Conservation (phyloP, 2,329 filamentous ascomycete species). For the Hymenoscyphus linearis region DNA sequence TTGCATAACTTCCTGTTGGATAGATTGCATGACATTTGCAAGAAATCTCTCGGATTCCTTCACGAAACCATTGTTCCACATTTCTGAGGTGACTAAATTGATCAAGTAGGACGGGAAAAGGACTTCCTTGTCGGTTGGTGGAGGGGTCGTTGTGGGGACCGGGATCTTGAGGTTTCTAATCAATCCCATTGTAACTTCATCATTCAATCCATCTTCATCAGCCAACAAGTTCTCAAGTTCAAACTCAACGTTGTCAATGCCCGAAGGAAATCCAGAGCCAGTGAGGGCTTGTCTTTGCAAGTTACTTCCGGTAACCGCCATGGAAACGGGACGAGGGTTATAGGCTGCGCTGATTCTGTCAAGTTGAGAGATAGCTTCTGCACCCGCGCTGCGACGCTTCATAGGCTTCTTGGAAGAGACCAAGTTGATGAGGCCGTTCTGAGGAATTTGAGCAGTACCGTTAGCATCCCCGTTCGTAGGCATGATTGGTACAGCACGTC, state of each 20-base stretch:
- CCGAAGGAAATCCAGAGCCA: slow-evolving; percentile 72
- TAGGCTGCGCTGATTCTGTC: slow-evolving; percentile 90
- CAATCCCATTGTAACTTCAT: slow-evolving; percentile 92
- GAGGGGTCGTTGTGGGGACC: slow-evolving; percentile 75
- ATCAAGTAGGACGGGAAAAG: slow-evolving; percentile 98
- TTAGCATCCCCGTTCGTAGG: slow-evolving; percentile 70
- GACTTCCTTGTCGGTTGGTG: slow-evolving; percentile 96
- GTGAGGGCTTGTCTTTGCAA: slow-evolving; percentile 65
- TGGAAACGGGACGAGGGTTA: slow-evolving; percentile 92
- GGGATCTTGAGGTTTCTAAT: slow-evolving; percentile 97
- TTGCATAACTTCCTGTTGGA: slow-evolving; percentile 99
- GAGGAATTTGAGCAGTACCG: slow-evolving; percentile 52
- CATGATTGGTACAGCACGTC: slow-evolving; percentile 52
- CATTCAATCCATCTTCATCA: slow-evolving; percentile 92
- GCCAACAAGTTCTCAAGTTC: slow-evolving; percentile 91
- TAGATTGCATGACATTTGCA: slow-evolving; percentile 99
- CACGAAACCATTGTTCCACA: slow-evolving; percentile 99
- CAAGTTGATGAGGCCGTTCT: slow-evolving; percentile 86
- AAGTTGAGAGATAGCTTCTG: slow-evolving; percentile 68
- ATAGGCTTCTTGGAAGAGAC: slow-evolving; percentile 89
- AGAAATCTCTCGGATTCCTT: slow-evolving; percentile 99
- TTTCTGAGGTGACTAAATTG: slow-evolving; percentile 97
- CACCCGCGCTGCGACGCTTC: slow-evolving; percentile 86
- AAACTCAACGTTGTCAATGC: slow-evolving; percentile 85
- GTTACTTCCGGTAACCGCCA: slow-evolving; percentile 70